Base-by-base conservation (phyloP, 1,284 basidiomycete genomes). In the Singerocomus rubriflavus region DNA sequence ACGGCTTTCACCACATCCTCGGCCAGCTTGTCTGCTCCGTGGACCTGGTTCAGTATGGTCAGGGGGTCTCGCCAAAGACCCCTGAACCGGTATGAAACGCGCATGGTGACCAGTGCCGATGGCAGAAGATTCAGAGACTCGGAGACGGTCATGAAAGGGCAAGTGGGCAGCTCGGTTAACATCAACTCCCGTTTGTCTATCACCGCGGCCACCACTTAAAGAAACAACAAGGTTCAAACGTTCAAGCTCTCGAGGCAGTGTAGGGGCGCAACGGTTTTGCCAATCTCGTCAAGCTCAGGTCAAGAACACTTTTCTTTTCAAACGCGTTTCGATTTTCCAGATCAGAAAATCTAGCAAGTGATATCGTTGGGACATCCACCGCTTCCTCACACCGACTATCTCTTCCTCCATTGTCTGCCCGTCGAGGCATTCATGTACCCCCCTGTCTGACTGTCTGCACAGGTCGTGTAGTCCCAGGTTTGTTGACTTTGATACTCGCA, bases 381-480 rank as follows among this genome's bases (percentile, higher is more conserved):
- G 21, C 21, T 21, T 30, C 37, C 33, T 44, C 34, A 36, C 21
- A 4, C 29, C 31, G 38, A 35, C 36, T 30, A 14, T 34, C 31
- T 6, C 14, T 32, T 12, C 11, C 9, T 5, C 16, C 14, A 0
- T 26, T 30, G 9, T 27, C 30, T 21, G 42, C 32, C 10, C 6
- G n/a, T 25, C 5, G 0, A 17, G 7, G 21, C 32, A 9, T 41
- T 44, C 26, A 52, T 6, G 29, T 2, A 11, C 31, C 25, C 43
- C 26, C 30, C 27, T 42, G 54, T 5, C 42, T 39, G 25, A 39
- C 10, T 29, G 34, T 42, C 33, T 54, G 55, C n/a, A 21, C 42
- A 5, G 51, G 53, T 13, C 46, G 57, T 29, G 45, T 29, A 2
- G 35, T 42, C 6, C 38, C 3, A 14, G 63, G 48, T 29, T 31